Conservation (phyloP, 495 filamentous ascomycete genomes). For the Alectoria sarmentosa region DNA sequence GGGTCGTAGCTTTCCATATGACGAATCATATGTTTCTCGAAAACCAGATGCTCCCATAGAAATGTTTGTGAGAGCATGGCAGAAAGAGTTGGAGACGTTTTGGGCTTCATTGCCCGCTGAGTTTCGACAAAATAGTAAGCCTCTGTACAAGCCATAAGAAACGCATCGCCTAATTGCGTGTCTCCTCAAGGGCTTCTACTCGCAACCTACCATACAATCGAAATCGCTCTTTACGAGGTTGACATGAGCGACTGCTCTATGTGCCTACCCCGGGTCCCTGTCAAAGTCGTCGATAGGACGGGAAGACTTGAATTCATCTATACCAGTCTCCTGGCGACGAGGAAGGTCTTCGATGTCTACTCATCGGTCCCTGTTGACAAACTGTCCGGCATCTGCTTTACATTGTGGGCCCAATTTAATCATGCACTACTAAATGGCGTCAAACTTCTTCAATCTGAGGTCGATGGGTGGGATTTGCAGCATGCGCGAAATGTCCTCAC, state of each 20-base stretch:
- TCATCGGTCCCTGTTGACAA: neutral
- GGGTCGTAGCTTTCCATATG: constrained; percentile 3
- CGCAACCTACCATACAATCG: neutral
- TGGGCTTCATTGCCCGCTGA: neutral
- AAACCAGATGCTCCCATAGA: neutral
- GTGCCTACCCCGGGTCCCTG: neutral
- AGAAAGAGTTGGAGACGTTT: neutral
- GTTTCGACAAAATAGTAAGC: neutral
- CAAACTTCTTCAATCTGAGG: neutral
- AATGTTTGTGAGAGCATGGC: neutral
- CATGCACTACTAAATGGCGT: neutral
- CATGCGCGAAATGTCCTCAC: neutral
- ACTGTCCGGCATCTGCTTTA: neutral
- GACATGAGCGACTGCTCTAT: neutral
- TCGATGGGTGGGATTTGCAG: neutral
- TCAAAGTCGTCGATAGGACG: neutral
- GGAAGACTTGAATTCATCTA: neutral
- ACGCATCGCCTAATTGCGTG: neutral
- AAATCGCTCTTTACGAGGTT: neutral
- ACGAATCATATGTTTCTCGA: neutral
- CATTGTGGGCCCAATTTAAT: neutral
- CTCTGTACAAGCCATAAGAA: neutral
- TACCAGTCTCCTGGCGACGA: neutral
- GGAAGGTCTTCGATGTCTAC: neutral
- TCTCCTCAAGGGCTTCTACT: neutral